Evolutionary conservation across 352 stramenopile genomes (phyloP).

Genomic region (Thalassiosira hispida): DNA sequence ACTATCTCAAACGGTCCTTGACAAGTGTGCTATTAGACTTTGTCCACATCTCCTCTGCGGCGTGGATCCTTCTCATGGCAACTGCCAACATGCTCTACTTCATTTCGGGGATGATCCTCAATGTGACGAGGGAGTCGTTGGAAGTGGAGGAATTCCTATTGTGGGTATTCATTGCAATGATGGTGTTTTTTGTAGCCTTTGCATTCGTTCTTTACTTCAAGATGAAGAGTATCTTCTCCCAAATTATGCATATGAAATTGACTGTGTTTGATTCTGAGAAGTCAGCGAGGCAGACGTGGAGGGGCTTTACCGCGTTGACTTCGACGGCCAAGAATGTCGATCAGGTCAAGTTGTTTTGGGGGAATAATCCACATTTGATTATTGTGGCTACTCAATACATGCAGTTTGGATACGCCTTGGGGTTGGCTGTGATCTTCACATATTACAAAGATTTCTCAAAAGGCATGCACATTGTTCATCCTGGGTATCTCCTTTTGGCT

Average conservation of each 20-base stretch:
- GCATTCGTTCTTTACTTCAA: slow-evolving; percentile 65
- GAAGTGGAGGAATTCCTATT: slow-evolving; percentile 49
- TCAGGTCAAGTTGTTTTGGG: slow-evolving; percentile 79
- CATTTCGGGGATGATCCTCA: slow-evolving; percentile 64
- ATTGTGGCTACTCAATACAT: slow-evolving; percentile 80
- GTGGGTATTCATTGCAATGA: slow-evolving; percentile 49
- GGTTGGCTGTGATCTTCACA: slow-evolving; percentile 69
- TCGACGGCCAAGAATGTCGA: slow-evolving; percentile 29
- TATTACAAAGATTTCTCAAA: slow-evolving; percentile 51
- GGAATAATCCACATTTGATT: slow-evolving; percentile 69
- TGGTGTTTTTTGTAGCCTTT: slow-evolving; percentile 61
- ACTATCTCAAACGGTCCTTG: slow-evolving; percentile 78
- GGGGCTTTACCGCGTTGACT: slow-evolving; percentile 21
- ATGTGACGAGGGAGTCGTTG: slow-evolving; percentile 33
- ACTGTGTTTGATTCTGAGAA: slow-evolving; percentile 15
- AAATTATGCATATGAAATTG: slow-evolving; percentile 69
- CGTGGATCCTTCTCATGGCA: slow-evolving; percentile 79
- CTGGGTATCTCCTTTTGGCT: slow-evolving; percentile 12
- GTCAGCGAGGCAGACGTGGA: slow-evolving; percentile 7
- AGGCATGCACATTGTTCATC: background rate
- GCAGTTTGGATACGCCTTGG: slow-evolving; percentile 83
- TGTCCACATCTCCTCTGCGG: slow-evolving; percentile 69
- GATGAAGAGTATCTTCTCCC: slow-evolving; percentile 71
- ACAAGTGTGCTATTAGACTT: slow-evolving; percentile 69
- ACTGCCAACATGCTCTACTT: slow-evolving; percentile 75